Evolutionary conservation across 2,329 filamentous ascomycete genomes (phyloP).

Genomic region (Phyllosticta ampelicida): DNA sequence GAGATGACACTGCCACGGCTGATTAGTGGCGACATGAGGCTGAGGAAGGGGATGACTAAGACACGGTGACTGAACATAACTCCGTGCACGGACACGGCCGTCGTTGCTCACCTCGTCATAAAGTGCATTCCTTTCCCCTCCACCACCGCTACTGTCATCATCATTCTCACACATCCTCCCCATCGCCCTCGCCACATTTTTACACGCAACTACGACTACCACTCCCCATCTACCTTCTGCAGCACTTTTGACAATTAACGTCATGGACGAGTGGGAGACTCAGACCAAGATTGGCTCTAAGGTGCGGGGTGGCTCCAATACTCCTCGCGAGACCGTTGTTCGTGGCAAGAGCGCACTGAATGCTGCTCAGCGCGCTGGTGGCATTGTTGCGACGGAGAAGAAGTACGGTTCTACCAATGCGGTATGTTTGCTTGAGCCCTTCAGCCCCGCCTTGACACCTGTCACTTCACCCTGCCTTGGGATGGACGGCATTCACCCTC

Average conservation of each 20-base stretch:
- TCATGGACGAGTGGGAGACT: conserved; percentile 72
- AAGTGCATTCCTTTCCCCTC: neutral
- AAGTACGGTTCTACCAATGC: conserved; percentile 70
- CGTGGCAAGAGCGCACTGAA: conserved; percentile 77
- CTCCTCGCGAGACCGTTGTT: conserved; percentile 74
- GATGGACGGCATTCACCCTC: neutral
- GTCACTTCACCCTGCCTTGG: neutral
- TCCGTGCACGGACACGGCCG: neutral
- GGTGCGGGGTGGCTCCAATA: conserved; percentile 55
- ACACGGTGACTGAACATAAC: neutral
- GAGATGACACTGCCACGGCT: neutral
- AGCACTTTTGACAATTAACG: conserved; percentile 16
- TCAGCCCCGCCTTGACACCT: neutral
- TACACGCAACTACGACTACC: neutral
- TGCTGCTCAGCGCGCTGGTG: conserved; percentile 73
- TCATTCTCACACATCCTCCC: neutral
- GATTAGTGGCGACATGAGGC: neutral
- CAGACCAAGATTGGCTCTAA: conserved; percentile 93
- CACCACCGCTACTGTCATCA: neutral
- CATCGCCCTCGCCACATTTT: neutral
- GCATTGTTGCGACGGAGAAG: conserved; percentile 79
- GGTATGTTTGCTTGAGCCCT: conserved; percentile 43
- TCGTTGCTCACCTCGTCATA: conserved; percentile 2
- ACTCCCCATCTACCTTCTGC: conserved; percentile 9
- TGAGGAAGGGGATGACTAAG: neutral